Evolutionary conservation across 2,329 filamentous ascomycete species (phyloP).

Genomic region (Paecilomyces fulvus): DNA sequence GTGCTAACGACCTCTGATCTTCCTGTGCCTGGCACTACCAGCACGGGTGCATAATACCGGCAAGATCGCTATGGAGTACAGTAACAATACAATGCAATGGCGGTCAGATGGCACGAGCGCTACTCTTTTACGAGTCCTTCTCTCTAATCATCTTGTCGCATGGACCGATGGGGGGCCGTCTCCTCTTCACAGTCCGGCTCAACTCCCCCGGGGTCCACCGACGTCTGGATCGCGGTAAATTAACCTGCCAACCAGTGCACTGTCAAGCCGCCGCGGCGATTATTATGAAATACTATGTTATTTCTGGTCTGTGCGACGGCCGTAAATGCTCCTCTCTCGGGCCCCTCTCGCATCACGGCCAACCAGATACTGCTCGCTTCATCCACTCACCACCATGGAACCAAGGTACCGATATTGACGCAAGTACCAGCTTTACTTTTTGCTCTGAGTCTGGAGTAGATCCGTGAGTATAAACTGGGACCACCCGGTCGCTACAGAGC

Average conservation of each 20-base stretch:
- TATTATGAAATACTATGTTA: not conserved
- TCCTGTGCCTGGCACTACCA: not conserved
- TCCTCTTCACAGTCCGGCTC: not conserved
- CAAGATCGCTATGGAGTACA: not conserved
- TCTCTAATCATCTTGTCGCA: not conserved
- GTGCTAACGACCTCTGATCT: not conserved
- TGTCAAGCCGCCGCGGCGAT: not conserved
- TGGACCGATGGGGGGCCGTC: not conserved
- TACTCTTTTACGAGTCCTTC: not conserved
- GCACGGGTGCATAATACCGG: not conserved
- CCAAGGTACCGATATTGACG: not conserved
- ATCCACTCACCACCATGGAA: not conserved
- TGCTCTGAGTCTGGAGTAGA: not conserved
- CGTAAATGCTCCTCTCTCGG: not conserved
- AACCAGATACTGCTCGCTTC: not conserved
- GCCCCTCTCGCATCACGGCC: not conserved
- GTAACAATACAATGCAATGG: not conserved
- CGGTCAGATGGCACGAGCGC: conserved; percentile 1
- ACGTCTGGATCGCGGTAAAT: not conserved
- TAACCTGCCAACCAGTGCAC: not conserved
- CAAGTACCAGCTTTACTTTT: not conserved
- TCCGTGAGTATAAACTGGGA: not conserved
- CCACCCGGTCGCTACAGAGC: not conserved
- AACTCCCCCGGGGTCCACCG: not conserved
- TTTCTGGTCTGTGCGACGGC: not conserved